phyloP scores from a whole-genome alignment of 805 yeast genomes.

The Yarrowia osloensis region DNA sequence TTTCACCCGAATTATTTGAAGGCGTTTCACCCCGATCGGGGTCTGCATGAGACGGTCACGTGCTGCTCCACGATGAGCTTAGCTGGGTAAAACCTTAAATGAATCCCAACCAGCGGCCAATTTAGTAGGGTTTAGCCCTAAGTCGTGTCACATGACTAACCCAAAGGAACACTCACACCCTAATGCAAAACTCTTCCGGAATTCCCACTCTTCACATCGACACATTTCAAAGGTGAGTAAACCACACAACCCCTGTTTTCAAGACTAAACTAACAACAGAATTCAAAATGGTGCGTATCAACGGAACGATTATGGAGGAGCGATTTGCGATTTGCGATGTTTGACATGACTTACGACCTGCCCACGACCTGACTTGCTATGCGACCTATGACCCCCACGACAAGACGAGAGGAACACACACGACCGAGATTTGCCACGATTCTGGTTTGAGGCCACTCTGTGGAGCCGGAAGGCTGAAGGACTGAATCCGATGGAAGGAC shows the following conservation, averaged over 20 bases:
- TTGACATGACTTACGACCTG: conserved; percentile 4
- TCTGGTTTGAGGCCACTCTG: not conserved
- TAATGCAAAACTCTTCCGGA: conserved; percentile 30
- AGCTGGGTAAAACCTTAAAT: not conserved
- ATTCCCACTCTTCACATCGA: conserved; percentile 30
- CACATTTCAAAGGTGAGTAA: conserved; percentile 29
- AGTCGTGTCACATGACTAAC: not conserved
- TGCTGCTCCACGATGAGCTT: not conserved
- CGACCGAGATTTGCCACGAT: not conserved
- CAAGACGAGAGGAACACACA: not conserved
- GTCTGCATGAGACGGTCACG: not conserved
- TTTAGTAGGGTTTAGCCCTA: conserved; percentile 26
- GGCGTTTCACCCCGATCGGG: too few species aligned
- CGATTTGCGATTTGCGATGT: conserved; percentile 6
- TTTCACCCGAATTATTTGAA: too few species aligned
- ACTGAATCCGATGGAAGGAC: not conserved
- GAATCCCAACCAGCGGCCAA: not conserved
- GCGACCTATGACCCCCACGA: conserved; percentile 8
- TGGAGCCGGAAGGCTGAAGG: not conserved
- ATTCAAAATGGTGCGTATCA: conserved; percentile 29
- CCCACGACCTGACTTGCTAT: not conserved
- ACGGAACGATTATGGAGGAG: conserved; percentile 7
- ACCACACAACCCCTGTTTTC: conserved; percentile 24
- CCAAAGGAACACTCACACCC: conserved; percentile 24
- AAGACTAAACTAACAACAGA: conserved; percentile 29